A percentile compares a stretch with the other conserved stretches of the same genome.
These are phyloP conservation scores for Hypoxylon rickii DNA, from an alignment of 495 filamentous ascomycete genomes.

Conservation along the genomic window DNA sequence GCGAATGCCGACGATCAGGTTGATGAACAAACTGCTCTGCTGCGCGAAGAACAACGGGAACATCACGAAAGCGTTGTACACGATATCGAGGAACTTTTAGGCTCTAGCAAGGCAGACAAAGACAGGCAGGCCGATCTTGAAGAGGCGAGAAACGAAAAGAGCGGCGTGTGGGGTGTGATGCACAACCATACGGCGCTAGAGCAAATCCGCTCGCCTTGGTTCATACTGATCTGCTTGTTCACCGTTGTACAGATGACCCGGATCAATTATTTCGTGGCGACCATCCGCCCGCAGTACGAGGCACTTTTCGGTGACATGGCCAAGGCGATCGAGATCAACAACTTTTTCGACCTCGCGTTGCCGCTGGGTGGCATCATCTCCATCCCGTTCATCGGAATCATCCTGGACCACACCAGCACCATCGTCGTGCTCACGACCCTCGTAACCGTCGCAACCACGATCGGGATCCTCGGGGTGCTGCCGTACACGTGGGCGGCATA, in stretches of 20 bases:
- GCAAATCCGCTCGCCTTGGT: conserved; percentile 87
- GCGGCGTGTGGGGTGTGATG: conserved; percentile 86
- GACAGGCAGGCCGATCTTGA: conserved; percentile 57
- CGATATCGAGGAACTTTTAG: conserved; percentile 76
- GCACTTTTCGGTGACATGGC: conserved; percentile 66
- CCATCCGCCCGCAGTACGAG: conserved; percentile 83
- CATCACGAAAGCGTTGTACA: conserved; percentile 70
- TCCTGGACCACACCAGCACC: conserved; percentile 80
- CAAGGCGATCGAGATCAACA: conserved; percentile 71
- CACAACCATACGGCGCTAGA: conserved; percentile 72
- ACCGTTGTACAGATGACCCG: conserved; percentile 91
- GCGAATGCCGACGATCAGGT: conserved; percentile 62
- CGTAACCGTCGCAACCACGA: conserved; percentile 71
- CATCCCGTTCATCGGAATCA: conserved; percentile 83
- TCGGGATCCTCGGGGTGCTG: conserved; percentile 80
- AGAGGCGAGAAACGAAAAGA: conserved; percentile 63
- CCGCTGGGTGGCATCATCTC: conserved; percentile 83
- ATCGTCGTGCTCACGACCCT: conserved; percentile 74
- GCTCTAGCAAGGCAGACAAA: conserved; percentile 59
- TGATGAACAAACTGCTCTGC: conserved; percentile 62
- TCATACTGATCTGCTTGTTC: conserved; percentile 82
- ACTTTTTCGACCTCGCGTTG: conserved; percentile 86
- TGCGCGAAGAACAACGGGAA: conserved; percentile 65
- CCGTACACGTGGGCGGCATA: conserved; percentile 72
- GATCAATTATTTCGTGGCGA: conserved; percentile 97